These are phyloP conservation scores for Exserohilum turcica DNA, from an alignment of 2,329 filamentous ascomycete genomes.

Conservation along the genomic window DNA sequence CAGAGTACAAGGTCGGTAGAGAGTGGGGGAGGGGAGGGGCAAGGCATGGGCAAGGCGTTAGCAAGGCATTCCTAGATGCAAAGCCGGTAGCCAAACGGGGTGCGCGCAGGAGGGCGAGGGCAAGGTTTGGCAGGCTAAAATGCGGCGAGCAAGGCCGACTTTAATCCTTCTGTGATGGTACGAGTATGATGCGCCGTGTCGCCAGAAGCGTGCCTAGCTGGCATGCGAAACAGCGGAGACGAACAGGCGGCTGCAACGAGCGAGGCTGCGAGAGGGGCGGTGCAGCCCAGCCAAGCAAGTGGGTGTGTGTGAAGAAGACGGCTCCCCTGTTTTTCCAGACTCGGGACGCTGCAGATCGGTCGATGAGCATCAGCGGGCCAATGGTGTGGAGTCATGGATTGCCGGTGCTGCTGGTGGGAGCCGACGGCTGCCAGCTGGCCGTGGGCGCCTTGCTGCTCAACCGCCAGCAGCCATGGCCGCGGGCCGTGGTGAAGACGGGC, in stretches of 20 bases:
- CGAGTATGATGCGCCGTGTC: neutral
- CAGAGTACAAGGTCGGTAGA: no score
- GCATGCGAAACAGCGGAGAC: neutral
- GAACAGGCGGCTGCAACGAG: neutral
- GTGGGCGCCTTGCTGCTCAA: no score
- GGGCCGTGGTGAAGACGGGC: no score
- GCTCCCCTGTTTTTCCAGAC: neutral
- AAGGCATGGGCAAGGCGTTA: neutral
- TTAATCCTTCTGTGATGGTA: neutral
- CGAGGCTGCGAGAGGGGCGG: neutral
- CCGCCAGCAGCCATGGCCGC: no score
- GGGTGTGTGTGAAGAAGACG: neutral
- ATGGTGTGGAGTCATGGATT: neutral
- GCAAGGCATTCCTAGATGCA: no score
- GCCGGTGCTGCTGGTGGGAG: neutral
- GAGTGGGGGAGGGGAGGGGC: neutral
- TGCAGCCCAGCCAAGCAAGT: neutral
- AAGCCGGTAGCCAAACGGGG: no score
- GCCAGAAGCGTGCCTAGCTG: neutral
- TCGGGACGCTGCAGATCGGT: conserved; percentile 5
- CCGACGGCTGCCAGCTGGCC: neutral
- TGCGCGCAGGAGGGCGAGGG: neutral
- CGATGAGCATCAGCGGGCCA: conserved; percentile 4
- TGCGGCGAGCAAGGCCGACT: neutral
- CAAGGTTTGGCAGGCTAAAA: neutral